Percentiles rank a stretch among this genome's conserved stretches.
phyloP scores from a whole-genome alignment of 78 protist genomes.

The Emiliania huxleyi region DNA sequence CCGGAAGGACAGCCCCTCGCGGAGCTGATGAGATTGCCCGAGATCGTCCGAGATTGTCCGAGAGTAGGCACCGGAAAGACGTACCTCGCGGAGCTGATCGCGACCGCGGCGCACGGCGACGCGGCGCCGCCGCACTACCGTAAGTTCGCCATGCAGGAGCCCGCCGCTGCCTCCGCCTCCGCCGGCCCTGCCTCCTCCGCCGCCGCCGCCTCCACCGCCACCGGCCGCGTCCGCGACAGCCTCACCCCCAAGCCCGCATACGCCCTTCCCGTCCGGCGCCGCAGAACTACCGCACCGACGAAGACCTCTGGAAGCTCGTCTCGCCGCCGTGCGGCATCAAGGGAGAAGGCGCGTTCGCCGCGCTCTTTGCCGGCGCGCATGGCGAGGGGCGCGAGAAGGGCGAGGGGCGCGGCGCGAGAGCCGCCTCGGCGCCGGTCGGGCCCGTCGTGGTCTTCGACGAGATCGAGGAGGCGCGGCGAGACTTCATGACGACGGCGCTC shows the following conservation, averaged over 20 bases:
- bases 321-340: slow-evolving; percentile 18
- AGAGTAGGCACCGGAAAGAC: not conserved
- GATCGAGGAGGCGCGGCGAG: slow-evolving; percentile 11
- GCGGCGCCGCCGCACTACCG: not conserved
- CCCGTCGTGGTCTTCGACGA: slow-evolving; percentile 2
- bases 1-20: no score
- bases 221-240: no score
- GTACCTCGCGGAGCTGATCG: not conserved
- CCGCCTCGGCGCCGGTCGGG: not conserved
- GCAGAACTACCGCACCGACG: slow-evolving; percentile 13
- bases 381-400: no score
- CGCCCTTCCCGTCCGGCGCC: no score
- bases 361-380: not conserved
- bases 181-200: no score
- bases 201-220: not conserved
- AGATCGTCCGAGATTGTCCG: no score
- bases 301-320: not conserved
- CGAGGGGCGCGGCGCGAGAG: no score
- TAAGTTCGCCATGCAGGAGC: not conserved
- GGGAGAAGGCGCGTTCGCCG: slow-evolving; percentile 5
- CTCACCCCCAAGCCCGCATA: no score
- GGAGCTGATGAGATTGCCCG: no score
- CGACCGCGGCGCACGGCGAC: not conserved
- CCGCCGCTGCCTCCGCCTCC: no score
- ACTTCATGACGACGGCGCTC: not conserved